Conservation (phyloP, 495 filamentous ascomycete species). For the Chaetomium tenue region DNA sequence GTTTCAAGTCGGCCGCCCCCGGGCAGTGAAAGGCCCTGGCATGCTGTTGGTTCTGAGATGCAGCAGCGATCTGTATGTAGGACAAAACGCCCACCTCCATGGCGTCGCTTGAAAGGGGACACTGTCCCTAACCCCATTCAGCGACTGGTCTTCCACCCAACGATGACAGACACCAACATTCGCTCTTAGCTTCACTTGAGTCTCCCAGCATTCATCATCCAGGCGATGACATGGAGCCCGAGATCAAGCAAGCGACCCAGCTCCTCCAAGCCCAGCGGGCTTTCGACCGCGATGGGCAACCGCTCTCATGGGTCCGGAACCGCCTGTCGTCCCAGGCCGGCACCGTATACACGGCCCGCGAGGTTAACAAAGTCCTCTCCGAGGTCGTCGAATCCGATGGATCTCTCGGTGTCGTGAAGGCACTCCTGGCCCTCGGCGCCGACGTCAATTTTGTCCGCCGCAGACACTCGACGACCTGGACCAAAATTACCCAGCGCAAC, state of each 20-base stretch:
- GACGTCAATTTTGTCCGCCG: conserved; percentile 36
- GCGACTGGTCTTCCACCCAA: background rate
- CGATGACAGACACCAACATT: background rate
- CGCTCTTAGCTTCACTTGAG: background rate
- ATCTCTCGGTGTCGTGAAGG: conserved; percentile 31
- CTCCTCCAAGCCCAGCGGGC: conserved; percentile 32
- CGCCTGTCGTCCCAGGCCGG: conserved; percentile 24
- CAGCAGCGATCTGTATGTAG: background rate
- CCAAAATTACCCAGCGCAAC: conserved; percentile 25
- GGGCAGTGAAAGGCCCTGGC: background rate
- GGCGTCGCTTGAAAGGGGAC: conserved; percentile 7
- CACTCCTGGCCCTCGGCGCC: conserved; percentile 32
- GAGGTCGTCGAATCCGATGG: conserved; percentile 33
- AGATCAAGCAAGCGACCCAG: conserved; percentile 29
- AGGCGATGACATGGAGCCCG: conserved; percentile 26
- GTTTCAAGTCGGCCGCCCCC: conserved; percentile 8
- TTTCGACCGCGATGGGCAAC: conserved; percentile 20
- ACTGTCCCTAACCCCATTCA: background rate
- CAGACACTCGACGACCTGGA: conserved; percentile 25
- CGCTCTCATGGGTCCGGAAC: conserved; percentile 24
- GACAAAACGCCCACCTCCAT: background rate
- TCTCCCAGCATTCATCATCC: conserved; percentile 5
- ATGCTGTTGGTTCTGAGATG: conserved; percentile 2
- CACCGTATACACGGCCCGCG: conserved; percentile 28
- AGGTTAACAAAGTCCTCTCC: conserved; percentile 34